Base-by-base conservation (phyloP, 768 basidiomycete genomes). In the Saitozyma podzolica region DNA sequence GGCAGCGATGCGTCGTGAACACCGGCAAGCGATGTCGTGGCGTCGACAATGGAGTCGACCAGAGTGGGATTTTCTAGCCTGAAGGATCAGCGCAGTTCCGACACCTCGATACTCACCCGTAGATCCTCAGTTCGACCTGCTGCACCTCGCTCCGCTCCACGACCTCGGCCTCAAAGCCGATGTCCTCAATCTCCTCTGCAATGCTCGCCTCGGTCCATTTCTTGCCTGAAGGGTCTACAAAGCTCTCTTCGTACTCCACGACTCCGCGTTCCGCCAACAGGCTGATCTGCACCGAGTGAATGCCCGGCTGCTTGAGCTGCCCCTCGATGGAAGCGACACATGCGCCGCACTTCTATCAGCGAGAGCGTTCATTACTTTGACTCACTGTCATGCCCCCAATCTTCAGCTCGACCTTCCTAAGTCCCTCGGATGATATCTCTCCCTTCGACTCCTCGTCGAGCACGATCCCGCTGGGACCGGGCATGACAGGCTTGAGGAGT, bases 191-290 rank as follows among this genome's bases (percentile, higher is more conserved):
- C 79, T 98, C 96, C 80, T 91, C 84, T 41, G 91, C 82, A 57
- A 99, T 84, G 77, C 89, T 92, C 52, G 87, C 89, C 9, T 86
- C 80, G 41, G 83, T 85, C 96, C 96, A 99, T n/a, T 45, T 62
- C 58, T 61, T 14, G 40, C 77, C 66, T 60, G 65, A 54, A 19
- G 42, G 45, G 55, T 73, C 54, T 40, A 69, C 55, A 53, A 81
- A 74, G 0, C 81, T 73, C 1, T 90, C 86, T 70, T 98, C 92
- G 72, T 89, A 99, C 77, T 95, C 92, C 66, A 99, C 82, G 51
- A 91, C 84, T 4, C 88, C 95, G 13, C 95, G 87, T 79, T 99
- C 95, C 11, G 96, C 92, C 29, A 99, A 84, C n/a, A 99, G 84
- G 20, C 94, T 94, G n/a, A 99, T 93, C 75, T 92, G 92, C 64